A percentile compares a stretch with the other conserved stretches of the same genome.
These are phyloP conservation scores for Crithidia bombi DNA, from an alignment of 208 protist genomes.

Conservation along the genomic window DNA sequence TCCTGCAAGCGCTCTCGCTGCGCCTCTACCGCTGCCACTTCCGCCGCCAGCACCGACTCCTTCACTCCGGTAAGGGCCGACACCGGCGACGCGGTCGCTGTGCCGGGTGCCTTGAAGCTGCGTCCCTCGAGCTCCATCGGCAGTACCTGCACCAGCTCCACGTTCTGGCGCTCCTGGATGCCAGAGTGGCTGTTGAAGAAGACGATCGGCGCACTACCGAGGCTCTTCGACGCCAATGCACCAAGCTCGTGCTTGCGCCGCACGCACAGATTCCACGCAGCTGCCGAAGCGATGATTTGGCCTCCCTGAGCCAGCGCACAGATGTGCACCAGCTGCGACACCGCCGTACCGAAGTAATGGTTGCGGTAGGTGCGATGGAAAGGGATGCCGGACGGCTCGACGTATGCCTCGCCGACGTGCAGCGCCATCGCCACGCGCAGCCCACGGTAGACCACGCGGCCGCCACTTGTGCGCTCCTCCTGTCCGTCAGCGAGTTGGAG, in stretches of 20 bases:
- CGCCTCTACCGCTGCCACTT: conserved; percentile 66
- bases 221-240: conserved; percentile 45
- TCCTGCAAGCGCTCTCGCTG: conserved; percentile 54
- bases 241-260: conserved; percentile 61
- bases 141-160: conserved; percentile 68
- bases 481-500: conserved; percentile 39
- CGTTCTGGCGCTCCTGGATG: conserved; percentile 69
- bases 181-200: conserved; percentile 74
- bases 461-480: conserved; percentile 35
- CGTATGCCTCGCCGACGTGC: conserved; percentile 72
- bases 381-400: conserved; percentile 74
- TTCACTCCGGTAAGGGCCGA: conserved; percentile 54
- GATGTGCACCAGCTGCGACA: conserved; percentile 81
- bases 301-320: conserved; percentile 74
- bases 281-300: conserved; percentile 74
- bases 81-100: conserved; percentile 34
- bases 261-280: conserved; percentile 73
- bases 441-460: conserved; percentile 57
- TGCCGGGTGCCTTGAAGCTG: conserved; percentile 44
- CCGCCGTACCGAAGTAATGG: conserved; percentile 86
- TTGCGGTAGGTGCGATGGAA: conserved; percentile 46
- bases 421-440: conserved; percentile 77
- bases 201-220: conserved; percentile 65
- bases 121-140: conserved; percentile 52
- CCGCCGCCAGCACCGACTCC: conserved; percentile 53